A percentile compares a stretch with the other conserved stretches of the same genome.
Evolutionary conservation across 1,139 yeast genomes (phyloP).

Genomic region (Debaryomycetaceae sp.): DNA sequence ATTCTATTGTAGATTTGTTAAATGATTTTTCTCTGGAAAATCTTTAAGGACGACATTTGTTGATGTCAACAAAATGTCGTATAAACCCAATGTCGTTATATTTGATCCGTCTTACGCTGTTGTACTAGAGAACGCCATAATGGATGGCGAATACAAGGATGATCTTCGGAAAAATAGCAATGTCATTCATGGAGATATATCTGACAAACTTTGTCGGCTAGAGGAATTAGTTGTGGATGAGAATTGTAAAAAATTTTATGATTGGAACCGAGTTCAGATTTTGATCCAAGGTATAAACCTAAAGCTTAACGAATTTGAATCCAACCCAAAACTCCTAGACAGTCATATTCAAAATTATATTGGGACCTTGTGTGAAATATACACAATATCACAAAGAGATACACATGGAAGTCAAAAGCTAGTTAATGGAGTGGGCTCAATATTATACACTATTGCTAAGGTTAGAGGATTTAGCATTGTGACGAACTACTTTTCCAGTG

Average conservation of each 20-base stretch:
- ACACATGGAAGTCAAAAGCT: background rate
- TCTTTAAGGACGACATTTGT: background rate
- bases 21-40: conserved; percentile 2
- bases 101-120: background rate
- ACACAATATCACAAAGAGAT: conserved; percentile 12
- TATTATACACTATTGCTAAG: conserved; percentile 60
- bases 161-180: background rate
- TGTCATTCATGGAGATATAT: background rate
- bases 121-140: background rate
- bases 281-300: conserved; percentile 2
- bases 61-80: conserved; percentile 1
- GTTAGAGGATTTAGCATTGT: conserved; percentile 64
- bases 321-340: conserved; percentile 54
- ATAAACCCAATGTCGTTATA: background rate
- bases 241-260: background rate
- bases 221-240: too few relatives aligned
- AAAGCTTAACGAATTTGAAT: conserved; percentile 47
- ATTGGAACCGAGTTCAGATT: background rate
- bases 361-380: conserved; percentile 23
- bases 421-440: conserved; percentile 16
- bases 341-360: conserved; percentile 31
- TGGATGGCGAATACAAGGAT: background rate
- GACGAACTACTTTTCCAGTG: conserved; percentile 56
- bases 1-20: conserved; percentile 2
- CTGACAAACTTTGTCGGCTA: background rate